Conservation (phyloP, 805 yeast species). For the Clavispora fructus region DNA sequence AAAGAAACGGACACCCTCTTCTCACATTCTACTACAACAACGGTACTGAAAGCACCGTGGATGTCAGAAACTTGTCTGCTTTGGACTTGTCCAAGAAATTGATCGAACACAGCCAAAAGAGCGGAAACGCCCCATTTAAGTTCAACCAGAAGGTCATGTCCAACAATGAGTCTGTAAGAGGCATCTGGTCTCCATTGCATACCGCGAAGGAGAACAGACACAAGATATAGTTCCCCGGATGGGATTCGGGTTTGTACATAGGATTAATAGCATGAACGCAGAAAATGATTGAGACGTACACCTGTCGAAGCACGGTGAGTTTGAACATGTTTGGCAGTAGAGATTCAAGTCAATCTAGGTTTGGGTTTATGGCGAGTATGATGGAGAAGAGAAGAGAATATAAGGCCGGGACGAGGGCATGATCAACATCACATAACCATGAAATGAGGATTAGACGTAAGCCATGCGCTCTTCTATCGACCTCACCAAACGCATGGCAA, state of each 20-base stretch:
- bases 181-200: slow-evolving; percentile 97
- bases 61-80: slow-evolving; percentile 68
- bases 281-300: not conserved
- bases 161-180: slow-evolving; percentile 80
- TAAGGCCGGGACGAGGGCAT: no score
- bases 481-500: no score
- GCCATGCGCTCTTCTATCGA: no score
- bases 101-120: slow-evolving; percentile 55
- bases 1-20: slow-evolving; percentile 82
- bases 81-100: slow-evolving; percentile 62
- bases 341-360: no score
- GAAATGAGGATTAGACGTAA: no score
- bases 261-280: not conserved
- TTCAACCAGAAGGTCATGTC: slow-evolving; percentile 73
- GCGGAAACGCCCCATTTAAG: slow-evolving; percentile 63
- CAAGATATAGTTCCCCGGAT: slow-evolving; percentile 21
- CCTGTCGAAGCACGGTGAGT: no score
- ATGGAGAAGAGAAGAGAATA: no score
- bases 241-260: slow-evolving; percentile 2
- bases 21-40: slow-evolving; percentile 34
- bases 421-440: no score
- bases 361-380: no score
- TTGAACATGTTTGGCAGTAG: no score
- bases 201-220: slow-evolving; percentile 41
- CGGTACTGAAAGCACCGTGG: slow-evolving; percentile 42